Percentiles rank a stretch among this genome's conserved stretches.
These are phyloP conservation scores for Alternaria hordeiaustralica DNA, from an alignment of 2,329 filamentous ascomycete genomes.

Conservation along the genomic window DNA sequence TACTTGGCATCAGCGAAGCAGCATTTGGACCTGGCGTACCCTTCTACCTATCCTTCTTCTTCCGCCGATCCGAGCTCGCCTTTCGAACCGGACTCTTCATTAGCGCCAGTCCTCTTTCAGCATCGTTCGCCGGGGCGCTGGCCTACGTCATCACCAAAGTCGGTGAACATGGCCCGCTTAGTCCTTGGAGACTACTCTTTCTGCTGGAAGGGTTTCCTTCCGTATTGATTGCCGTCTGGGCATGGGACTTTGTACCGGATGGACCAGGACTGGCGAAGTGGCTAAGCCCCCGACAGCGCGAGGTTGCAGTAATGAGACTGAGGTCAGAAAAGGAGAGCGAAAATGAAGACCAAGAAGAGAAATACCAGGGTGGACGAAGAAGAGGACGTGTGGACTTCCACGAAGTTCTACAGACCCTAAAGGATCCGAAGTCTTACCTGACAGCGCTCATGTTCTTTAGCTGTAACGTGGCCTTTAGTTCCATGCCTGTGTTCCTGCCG, in stretches of 20 bases:
- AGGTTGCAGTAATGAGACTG: conserved; percentile 74
- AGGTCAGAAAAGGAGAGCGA: conserved; percentile 56
- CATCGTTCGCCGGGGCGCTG: conserved; percentile 75
- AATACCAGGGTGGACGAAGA: conserved; percentile 17
- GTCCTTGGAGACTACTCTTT: conserved; percentile 85
- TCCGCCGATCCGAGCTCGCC: conserved; percentile 73
- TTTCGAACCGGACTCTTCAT: conserved; percentile 87
- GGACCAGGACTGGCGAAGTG: conserved; percentile 61
- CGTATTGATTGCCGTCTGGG: conserved; percentile 73
- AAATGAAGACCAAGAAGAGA: conserved; percentile 39
- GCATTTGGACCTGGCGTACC: conserved; percentile 69
- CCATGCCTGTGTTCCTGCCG: conserved; percentile 85
- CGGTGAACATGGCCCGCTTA: conserved; percentile 70
- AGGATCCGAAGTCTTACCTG: conserved; percentile 74
- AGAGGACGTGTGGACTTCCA: conserved; percentile 56
- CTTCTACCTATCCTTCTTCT: conserved; percentile 70
- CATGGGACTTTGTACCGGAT: conserved; percentile 80
- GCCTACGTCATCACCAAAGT: conserved; percentile 79
- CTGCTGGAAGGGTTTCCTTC: conserved; percentile 86
- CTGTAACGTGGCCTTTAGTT: conserved; percentile 86
- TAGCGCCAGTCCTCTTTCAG: conserved; percentile 70
- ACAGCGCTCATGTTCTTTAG: conserved; percentile 85
- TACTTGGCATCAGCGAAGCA: conserved; percentile 65
- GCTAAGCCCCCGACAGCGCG: conserved; percentile 55
- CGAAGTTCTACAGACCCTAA: conserved; percentile 65